These are phyloP conservation scores for Paracoccidioides lutzii DNA, from an alignment of 2,329 filamentous ascomycete species.

Conservation along the genomic window DNA sequence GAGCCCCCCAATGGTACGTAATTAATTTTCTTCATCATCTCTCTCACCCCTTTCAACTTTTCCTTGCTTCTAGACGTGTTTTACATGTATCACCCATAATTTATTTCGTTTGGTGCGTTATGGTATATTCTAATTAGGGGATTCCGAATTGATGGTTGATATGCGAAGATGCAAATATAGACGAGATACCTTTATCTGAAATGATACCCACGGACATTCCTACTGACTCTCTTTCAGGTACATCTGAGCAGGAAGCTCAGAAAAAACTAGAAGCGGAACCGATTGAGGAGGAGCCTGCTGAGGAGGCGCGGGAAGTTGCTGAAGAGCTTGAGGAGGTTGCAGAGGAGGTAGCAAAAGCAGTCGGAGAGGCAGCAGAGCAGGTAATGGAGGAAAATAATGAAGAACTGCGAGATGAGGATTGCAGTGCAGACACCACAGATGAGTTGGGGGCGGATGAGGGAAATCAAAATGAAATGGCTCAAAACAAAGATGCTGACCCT, in stretches of 20 bases:
- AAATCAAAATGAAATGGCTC: constrained; percentile 2
- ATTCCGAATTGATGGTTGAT: neutral
- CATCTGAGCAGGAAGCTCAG: neutral
- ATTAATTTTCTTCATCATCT: neutral
- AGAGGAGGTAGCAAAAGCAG: no score
- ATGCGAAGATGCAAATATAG: neutral
- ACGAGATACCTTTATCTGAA: neutral
- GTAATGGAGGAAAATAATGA: constrained; percentile 4
- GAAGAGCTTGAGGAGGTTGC: no score
- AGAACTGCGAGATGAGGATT: constrained; percentile 4
- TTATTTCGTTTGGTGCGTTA: neutral
- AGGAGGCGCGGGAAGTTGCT: neutral
- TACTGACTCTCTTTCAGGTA: constrained; percentile 6
- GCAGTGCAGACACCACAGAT: constrained; percentile 1
- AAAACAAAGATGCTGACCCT: constrained; percentile 2
- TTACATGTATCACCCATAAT: neutral
- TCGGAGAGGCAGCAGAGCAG: neutral
- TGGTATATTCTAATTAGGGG: neutral
- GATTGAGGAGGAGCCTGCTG: neutral
- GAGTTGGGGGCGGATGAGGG: neutral
- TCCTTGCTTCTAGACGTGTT: neutral
- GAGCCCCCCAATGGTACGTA: constrained; percentile 5
- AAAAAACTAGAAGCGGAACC: neutral
- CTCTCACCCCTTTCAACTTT: neutral
- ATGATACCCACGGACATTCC: neutral